Evolutionary conservation across 352 stramenopile species (phyloP).

Genomic region (Pythium guiyangense): DNA sequence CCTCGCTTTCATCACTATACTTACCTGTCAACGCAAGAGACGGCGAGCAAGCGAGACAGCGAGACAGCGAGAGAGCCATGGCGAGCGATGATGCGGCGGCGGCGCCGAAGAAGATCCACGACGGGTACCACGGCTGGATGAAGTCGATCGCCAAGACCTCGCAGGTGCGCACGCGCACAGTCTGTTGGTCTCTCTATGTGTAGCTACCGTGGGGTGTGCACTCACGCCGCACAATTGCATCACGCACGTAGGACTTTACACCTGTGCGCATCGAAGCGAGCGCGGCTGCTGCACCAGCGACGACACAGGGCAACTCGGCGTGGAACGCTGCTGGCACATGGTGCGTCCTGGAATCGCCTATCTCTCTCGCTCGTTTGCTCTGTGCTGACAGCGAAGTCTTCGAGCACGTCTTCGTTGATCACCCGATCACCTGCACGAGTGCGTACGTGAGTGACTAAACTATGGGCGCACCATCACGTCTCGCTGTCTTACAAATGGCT

Average conservation of each 20-base stretch:
- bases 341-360: conserved; percentile 21
- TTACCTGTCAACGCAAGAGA: too few relatives aligned
- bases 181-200: too few relatives aligned
- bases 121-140: conserved; percentile 86
- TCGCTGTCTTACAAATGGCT: too few relatives aligned
- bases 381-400: background rate
- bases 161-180: conserved; percentile 29
- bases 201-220: too few relatives aligned
- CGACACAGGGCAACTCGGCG: conserved; percentile 45
- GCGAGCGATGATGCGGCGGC: conserved; percentile 48
- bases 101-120: conserved; percentile 60
- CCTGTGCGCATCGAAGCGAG: conserved; percentile 58
- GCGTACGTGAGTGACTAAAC: background rate
- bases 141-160: conserved; percentile 79
- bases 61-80: background rate
- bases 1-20: too few relatives aligned
- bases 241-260: conserved; percentile 58
- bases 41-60: too few relatives aligned
- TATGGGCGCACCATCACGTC: too few relatives aligned
- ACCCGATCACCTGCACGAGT: conserved; percentile 2
- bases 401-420: too few relatives aligned
- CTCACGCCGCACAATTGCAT: background rate
- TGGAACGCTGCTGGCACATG: conserved; percentile 83
- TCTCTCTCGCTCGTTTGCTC: too few relatives aligned
- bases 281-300: conserved; percentile 9